Evolutionary conservation across 75 land plant species (phyloP).

Genomic region (Ceratopteris richardii): DNA sequence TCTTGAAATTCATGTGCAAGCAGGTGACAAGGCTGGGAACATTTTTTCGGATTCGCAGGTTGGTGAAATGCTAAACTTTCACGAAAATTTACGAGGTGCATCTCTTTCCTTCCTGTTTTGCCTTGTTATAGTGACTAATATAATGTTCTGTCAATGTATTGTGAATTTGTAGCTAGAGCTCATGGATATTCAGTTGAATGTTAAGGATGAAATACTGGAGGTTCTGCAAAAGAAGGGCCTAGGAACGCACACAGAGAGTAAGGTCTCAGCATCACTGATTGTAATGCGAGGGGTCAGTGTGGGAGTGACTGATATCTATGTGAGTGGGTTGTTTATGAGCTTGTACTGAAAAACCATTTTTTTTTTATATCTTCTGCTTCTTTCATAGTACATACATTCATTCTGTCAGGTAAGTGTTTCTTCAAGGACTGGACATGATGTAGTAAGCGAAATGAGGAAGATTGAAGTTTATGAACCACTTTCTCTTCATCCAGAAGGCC

Average conservation of each 20-base stretch:
- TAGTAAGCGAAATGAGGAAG: slow-evolving; percentile 49
- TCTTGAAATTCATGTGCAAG: slow-evolving; percentile 37
- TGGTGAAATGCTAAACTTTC: slow-evolving; percentile 5
- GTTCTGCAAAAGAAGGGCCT: too few relatives aligned
- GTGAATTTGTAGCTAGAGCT: slow-evolving; percentile 39
- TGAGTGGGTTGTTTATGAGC: too few relatives aligned
- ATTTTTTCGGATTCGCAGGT: slow-evolving; percentile 82
- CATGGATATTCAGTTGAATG: slow-evolving; percentile 72
- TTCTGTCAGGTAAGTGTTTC: slow-evolving; percentile 59
- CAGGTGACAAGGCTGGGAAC: slow-evolving; percentile 56
- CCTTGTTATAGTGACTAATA: too few relatives aligned
- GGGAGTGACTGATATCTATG: slow-evolving; percentile 77
- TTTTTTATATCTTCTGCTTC: too few relatives aligned
- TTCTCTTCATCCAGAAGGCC: slow-evolving; percentile 42
- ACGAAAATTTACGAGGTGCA: too few relatives aligned
- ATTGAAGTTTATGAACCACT: slow-evolving; percentile 82
- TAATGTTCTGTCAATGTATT: too few relatives aligned
- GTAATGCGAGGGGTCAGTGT: slow-evolving; percentile 49
- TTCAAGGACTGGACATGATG: slow-evolving; percentile 57
- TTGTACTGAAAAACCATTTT: too few relatives aligned
- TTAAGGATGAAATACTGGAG: slow-evolving; percentile 59
- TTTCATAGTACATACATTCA: too few relatives aligned
- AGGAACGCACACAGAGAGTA: slow-evolving; percentile 15
- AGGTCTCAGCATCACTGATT: slow-evolving; percentile 27
- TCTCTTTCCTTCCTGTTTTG: too few relatives aligned